Percentiles rank a stretch among this genome's conserved stretches.
Evolutionary conservation across 176 grass and related monocot genomes (phyloP).

Genomic region (Carex pumila): DNA sequence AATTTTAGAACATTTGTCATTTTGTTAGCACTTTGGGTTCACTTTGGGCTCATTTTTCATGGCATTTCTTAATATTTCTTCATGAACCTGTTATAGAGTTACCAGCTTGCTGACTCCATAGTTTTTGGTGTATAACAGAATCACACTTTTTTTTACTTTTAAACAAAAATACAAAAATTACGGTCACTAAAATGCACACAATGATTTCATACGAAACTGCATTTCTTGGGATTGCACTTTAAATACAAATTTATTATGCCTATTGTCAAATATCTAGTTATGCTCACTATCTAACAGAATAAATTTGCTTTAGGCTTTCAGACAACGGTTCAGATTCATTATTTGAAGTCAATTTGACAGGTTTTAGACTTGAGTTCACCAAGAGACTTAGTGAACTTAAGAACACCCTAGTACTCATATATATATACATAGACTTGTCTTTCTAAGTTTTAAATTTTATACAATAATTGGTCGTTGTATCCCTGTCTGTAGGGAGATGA

Average conservation of each 20-base stretch:
- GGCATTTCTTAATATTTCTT: too few relatives aligned
- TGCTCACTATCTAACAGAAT: neutral
- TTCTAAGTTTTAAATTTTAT: neutral
- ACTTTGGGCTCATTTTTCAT: too few relatives aligned
- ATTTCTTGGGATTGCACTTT: neutral
- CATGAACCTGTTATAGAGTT: neutral
- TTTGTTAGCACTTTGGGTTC: neutral
- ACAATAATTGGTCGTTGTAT: neutral
- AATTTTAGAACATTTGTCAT: neutral
- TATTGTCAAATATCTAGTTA: too few relatives aligned
- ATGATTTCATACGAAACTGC: neutral
- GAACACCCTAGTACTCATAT: too few relatives aligned
- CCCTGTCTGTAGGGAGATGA: slow-evolving; percentile 52
- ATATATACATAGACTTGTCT: neutral
- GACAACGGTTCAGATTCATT: too few relatives aligned
- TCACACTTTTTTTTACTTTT: neutral
- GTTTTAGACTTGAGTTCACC: too few relatives aligned
- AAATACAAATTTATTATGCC: neutral
- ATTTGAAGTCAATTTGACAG: too few relatives aligned
- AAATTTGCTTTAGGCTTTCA: neutral
- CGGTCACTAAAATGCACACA: neutral
- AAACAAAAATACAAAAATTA: neutral
- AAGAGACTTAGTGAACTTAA: too few relatives aligned
- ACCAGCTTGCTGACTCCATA: neutral
- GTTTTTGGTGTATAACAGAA: neutral